Evolutionary conservation across 2,329 filamentous ascomycete species (phyloP).

Genomic region (Sordariomycetes sp.): DNA sequence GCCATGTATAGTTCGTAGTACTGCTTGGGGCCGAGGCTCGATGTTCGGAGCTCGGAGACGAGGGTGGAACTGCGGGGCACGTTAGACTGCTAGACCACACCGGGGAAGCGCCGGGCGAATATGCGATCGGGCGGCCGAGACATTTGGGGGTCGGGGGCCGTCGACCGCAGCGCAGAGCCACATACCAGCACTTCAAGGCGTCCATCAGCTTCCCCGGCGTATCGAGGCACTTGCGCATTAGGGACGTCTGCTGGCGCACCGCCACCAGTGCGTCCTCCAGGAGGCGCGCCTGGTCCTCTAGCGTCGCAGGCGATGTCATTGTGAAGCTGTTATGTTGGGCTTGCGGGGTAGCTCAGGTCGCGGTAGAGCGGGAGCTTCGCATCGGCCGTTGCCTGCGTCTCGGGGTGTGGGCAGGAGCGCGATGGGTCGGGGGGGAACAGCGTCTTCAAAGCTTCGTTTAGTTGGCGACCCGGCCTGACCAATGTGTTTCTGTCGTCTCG

Average conservation of each 20-base stretch:
- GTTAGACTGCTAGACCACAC: constrained; percentile 4
- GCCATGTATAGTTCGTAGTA: constrained; percentile 99
- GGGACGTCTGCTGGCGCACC: constrained; percentile 88
- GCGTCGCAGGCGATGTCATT: constrained; percentile 43
- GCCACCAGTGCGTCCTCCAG: constrained; percentile 94
- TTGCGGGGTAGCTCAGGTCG: constrained; percentile 2
- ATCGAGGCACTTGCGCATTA: constrained; percentile 97
- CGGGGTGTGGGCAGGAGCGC: neutral
- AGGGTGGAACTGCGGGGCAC: constrained; percentile 66
- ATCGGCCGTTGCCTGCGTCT: neutral
- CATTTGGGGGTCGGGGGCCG: neutral
- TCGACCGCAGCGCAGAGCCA: constrained; percentile 10
- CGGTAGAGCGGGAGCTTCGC: neutral
- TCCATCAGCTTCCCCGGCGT: constrained; percentile 99
- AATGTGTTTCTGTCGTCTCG: neutral
- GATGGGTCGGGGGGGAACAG: neutral
- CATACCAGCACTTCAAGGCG: constrained; percentile 97
- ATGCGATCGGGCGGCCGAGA: neutral
- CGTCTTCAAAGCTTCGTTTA: neutral
- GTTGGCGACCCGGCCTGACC: neutral
- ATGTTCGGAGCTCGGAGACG: constrained; percentile 95
- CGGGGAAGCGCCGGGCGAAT: constrained; percentile 3
- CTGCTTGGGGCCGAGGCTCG: constrained; percentile 94
- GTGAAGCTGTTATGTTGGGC: neutral
- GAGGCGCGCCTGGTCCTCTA: constrained; percentile 78